Conservation (phyloP, 805 yeast species). For the Kazachstania martiniae region DNA sequence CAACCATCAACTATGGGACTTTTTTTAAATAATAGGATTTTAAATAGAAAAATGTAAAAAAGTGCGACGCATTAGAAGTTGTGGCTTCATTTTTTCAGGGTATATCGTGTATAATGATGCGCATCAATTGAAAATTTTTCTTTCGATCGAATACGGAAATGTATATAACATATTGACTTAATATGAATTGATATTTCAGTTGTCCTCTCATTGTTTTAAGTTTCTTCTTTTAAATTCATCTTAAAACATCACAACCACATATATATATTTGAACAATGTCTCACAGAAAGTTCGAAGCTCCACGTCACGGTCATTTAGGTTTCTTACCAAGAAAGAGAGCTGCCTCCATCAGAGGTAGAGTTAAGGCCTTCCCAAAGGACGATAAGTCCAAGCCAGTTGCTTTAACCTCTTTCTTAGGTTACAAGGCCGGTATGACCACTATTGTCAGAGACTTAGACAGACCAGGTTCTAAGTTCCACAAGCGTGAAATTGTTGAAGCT, state of each 20-base stretch:
- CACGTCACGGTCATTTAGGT: slow-evolving; percentile 99
- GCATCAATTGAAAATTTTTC: too few species aligned
- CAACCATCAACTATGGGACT: too few species aligned
- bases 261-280: slow-evolving; percentile 48
- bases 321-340: slow-evolving; percentile 99
- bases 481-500: slow-evolving; percentile 99
- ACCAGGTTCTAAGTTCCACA: slow-evolving; percentile 99
- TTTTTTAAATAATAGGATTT: too few species aligned
- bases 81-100: too few species aligned
- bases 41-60: too few species aligned
- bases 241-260: slow-evolving; percentile 6
- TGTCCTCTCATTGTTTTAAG: too few species aligned
- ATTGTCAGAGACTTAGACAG: slow-evolving; percentile 99
- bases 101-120: too few species aligned
- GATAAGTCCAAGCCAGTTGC: slow-evolving; percentile 96
- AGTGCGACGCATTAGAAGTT: too few species aligned
- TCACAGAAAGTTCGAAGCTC: slow-evolving; percentile 99
- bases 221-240: too few species aligned
- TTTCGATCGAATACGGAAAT: too few species aligned
- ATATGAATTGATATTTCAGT: too few species aligned
- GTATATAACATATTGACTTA: too few species aligned
- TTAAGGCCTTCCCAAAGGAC: slow-evolving; percentile 98
- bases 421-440: slow-evolving; percentile 99
- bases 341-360: slow-evolving; percentile 95
- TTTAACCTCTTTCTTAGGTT: slow-evolving; percentile 98